Conservation (phyloP, 345 rosid species). For the Hevea brasiliensis region DNA sequence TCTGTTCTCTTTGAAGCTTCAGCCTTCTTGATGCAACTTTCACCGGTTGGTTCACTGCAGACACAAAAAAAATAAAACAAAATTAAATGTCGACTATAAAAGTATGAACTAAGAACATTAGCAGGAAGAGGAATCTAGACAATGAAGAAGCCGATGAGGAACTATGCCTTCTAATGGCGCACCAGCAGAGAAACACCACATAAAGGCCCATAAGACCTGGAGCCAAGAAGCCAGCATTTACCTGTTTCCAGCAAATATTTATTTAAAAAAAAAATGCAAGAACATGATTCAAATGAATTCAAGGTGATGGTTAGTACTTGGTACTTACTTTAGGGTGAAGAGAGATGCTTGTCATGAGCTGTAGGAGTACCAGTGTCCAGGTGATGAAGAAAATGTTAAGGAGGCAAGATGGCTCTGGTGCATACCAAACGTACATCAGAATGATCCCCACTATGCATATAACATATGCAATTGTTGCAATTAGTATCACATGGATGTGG, state of each 20-base stretch:
- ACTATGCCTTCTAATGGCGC: conserved; percentile 82
- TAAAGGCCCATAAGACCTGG: conserved; percentile 98
- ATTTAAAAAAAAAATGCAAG: background rate
- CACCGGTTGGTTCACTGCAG: conserved; percentile 90
- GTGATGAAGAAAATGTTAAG: conserved; percentile 92
- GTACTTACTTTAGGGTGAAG: conserved; percentile 83
- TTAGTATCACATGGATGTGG: conserved; percentile 67
- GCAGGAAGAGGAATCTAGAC: no score
- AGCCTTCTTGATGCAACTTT: conserved; percentile 79
- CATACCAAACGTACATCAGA: conserved; percentile 94
- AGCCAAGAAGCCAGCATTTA: conserved; percentile 74
- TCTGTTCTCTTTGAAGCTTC: conserved; percentile 81
- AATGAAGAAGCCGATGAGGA: conserved; percentile 6
- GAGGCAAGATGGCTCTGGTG: conserved; percentile 78
- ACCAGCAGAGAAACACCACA: conserved; percentile 89
- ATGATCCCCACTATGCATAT: conserved; percentile 75
- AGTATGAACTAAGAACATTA: no score
- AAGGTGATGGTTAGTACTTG: conserved; percentile 19
- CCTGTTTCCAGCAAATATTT: conserved; percentile 43
- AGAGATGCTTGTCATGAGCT: conserved; percentile 89
- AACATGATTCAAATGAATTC: background rate
- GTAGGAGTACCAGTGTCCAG: conserved; percentile 88
- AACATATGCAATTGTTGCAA: conserved; percentile 68
- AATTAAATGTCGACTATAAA: no score
- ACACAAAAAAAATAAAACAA: background rate